Percentiles rank a stretch among this genome's conserved stretches.
Conservation (phyloP, 139 green algal species). For the Asterochloris erici region DNA sequence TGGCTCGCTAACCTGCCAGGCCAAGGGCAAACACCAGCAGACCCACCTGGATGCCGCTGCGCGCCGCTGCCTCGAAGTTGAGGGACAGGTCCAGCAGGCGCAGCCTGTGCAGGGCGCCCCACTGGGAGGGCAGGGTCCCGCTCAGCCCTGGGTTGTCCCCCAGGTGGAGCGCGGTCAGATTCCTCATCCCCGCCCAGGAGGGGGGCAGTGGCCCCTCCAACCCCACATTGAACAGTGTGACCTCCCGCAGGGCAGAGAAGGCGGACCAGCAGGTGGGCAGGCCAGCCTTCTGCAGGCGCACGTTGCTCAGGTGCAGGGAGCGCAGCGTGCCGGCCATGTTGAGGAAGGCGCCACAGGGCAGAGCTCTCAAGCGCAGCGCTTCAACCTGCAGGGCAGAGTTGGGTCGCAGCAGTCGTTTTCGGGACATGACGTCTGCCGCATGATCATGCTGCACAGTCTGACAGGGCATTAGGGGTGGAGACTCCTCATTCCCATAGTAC, state of each 20-base stretch:
- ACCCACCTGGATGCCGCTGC: not conserved
- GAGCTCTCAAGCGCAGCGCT: not conserved
- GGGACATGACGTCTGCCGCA: not conserved
- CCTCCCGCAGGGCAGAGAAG: not conserved
- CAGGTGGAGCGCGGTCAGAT: conserved; percentile 3
- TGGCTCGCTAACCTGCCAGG: not conserved
- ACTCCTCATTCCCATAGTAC: not conserved
- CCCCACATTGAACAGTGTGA: not conserved
- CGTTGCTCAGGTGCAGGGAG: conserved; percentile 7
- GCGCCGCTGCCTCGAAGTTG: not conserved
- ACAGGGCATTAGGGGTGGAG: not conserved
- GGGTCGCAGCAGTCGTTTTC: not conserved
- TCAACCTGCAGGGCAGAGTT: not conserved
- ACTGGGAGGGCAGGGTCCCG: conserved; percentile 8
- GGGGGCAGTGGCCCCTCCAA: conserved; percentile 10
- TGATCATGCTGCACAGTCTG: not conserved
- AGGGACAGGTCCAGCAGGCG: conserved; percentile 9
- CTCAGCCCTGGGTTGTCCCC: conserved; percentile 6
- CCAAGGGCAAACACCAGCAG: not conserved
- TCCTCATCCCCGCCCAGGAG: conserved; percentile 6
- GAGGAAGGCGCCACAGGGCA: conserved; percentile 2
- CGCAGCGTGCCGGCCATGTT: conserved; percentile 5
- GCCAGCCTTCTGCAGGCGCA: not conserved
- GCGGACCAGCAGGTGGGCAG: not conserved
- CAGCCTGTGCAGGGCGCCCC: conserved; percentile 10